These are phyloP conservation scores for Wickerhamomyces ciferrii DNA, from an alignment of 805 yeast genomes.

Conservation along the genomic window DNA sequence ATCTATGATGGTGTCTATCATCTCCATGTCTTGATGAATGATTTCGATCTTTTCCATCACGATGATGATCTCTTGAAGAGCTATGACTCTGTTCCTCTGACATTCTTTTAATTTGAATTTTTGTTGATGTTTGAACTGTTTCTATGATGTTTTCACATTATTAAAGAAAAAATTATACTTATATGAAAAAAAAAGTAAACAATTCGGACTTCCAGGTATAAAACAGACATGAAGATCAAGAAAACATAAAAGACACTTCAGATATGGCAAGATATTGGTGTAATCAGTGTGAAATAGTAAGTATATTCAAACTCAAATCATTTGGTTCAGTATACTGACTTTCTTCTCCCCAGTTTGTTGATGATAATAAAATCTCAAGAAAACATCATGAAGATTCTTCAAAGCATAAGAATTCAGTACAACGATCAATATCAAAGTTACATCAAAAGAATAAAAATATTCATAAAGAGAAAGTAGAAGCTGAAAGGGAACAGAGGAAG, in stretches of 20 bases:
- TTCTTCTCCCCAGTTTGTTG: slow-evolving; percentile 30
- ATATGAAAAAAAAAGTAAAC: not conserved
- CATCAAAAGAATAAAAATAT: slow-evolving; percentile 20
- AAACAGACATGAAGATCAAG: too few species aligned
- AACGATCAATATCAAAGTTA: slow-evolving; percentile 19
- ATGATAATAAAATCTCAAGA: slow-evolving; percentile 26
- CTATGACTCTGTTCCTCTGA: not conserved
- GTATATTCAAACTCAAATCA: slow-evolving; percentile 5
- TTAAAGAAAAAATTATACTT: not conserved
- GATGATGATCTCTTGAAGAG: not conserved
- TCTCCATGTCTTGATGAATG: slow-evolving; percentile 4
- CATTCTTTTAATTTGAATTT: not conserved
- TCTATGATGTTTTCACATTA: too few species aligned
- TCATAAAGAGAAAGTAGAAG: slow-evolving; percentile 9
- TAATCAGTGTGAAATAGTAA: slow-evolving; percentile 29
- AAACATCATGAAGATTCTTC: slow-evolving; percentile 27
- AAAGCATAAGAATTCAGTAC: slow-evolving; percentile 23
- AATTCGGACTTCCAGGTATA: not conserved
- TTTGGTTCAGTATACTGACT: not conserved
- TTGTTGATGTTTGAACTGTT: too few species aligned
- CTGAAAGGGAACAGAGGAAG: slow-evolving; percentile 11
- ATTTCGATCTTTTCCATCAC: not conserved
- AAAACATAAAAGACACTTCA: not conserved
- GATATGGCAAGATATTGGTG: slow-evolving; percentile 15
- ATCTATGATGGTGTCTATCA: slow-evolving; percentile 9